A percentile compares a stretch with the other conserved stretches of the same genome.
These are phyloP conservation scores for Yarrowia yakushimensis DNA, from an alignment of 805 yeast genomes.

Conservation along the genomic window DNA sequence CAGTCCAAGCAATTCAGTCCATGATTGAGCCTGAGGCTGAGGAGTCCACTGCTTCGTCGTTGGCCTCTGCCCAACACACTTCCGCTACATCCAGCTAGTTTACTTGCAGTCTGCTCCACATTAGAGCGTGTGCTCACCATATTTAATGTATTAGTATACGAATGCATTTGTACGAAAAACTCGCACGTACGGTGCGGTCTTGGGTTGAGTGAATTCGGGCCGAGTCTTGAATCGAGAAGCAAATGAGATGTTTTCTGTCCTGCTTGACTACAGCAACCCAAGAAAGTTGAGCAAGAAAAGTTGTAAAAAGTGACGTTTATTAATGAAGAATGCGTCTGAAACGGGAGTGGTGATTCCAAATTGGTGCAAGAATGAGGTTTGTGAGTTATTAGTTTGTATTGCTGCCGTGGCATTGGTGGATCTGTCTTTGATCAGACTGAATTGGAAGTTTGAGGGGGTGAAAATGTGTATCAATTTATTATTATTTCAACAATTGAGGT, in stretches of 20 bases:
- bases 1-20: not conserved
- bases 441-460: too few relatives aligned
- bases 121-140: not conserved
- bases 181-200: too few relatives aligned
- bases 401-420: too few relatives aligned
- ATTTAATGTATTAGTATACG: conserved; percentile 22
- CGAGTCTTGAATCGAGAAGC: too few relatives aligned
- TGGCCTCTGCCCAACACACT: not conserved
- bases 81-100: conserved; percentile 10
- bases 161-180: not conserved
- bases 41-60: not conserved
- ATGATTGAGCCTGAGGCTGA: conserved; percentile 10
- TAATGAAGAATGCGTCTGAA: not conserved
- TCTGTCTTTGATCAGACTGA: not conserved
- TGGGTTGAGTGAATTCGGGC: too few relatives aligned
- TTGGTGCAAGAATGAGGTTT: not conserved
- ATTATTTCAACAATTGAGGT: too few relatives aligned
- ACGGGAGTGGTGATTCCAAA: not conserved
- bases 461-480: too few relatives aligned
- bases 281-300: not conserved
- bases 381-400: not conserved
- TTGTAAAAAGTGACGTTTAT: not conserved
- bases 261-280: too few relatives aligned
- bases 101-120: not conserved
- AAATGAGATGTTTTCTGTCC: not conserved